A percentile compares a stretch with the other conserved stretches of the same genome.
These are phyloP conservation scores for Mycena galericulata DNA, from an alignment of 768 basidiomycete species.

Conservation along the genomic window DNA sequence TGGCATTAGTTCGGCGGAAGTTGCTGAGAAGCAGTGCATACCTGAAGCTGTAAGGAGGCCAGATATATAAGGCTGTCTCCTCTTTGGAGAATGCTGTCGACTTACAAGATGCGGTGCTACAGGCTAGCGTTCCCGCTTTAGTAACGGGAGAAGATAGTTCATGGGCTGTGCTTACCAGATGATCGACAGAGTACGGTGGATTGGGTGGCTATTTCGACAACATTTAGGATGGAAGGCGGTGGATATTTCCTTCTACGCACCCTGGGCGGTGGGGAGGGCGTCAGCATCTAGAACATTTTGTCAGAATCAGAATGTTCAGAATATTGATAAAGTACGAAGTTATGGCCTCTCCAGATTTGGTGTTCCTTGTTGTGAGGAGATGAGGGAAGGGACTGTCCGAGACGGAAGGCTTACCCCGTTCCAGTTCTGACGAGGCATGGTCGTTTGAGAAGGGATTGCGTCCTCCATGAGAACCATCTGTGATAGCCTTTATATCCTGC, in stretches of 20 bases:
- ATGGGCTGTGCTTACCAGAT: background rate
- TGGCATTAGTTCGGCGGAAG: background rate
- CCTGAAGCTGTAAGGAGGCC: slow-evolving; percentile 24
- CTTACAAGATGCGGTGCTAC: slow-evolving; percentile 10
- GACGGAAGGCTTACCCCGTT: background rate
- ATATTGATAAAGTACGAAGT: background rate
- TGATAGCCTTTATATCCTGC: background rate
- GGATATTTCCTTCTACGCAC: background rate
- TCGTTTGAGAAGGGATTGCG: background rate
- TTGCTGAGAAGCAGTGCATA: slow-evolving; percentile 6
- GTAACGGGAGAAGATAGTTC: background rate
- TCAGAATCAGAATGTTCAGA: slow-evolving; percentile 14
- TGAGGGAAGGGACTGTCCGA: background rate
- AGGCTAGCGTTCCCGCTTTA: background rate
- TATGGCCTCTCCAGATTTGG: background rate
- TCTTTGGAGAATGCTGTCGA: background rate
- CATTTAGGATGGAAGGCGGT: background rate
- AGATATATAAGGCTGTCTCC: slow-evolving; percentile 20
- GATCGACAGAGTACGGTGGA: background rate
- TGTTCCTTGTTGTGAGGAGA: background rate
- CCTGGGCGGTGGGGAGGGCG: background rate
- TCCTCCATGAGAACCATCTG: background rate
- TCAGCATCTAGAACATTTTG: slow-evolving; percentile 6
- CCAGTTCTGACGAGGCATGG: background rate
- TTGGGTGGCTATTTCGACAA: background rate